Percentiles rank a stretch among this genome's conserved stretches.
Evolutionary conservation across 371 early-diverging fungal genomes (phyloP).

Genomic region (Modicella reniformis): DNA sequence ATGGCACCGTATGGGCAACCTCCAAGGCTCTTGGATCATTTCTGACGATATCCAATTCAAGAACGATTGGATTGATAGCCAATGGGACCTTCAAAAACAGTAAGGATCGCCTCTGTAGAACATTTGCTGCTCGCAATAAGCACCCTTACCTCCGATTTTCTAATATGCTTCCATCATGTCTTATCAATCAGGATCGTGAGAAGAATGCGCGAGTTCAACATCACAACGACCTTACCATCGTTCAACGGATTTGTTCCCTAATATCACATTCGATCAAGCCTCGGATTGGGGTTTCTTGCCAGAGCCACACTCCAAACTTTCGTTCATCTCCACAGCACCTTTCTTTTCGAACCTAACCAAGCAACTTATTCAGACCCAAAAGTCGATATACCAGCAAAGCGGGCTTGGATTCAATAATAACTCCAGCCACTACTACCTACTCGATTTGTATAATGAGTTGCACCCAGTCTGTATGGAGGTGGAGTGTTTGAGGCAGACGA

Average conservation of each 20-base stretch:
- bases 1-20: slow-evolving; percentile 54
- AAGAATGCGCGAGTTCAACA: slow-evolving; percentile 42
- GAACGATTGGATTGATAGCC: slow-evolving; percentile 44
- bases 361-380: slow-evolving; percentile 31
- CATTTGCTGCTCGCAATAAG: slow-evolving; percentile 1
- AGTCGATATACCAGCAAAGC: slow-evolving; percentile 16
- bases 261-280: slow-evolving; percentile 19
- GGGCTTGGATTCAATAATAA: background rate
- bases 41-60: slow-evolving; percentile 26
- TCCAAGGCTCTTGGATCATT: slow-evolving; percentile 42
- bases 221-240: slow-evolving; percentile 43
- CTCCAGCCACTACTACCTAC: slow-evolving; percentile 29
- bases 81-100: slow-evolving; percentile 47
- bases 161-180: background rate
- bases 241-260: slow-evolving; percentile 49
- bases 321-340: slow-evolving; percentile 32
- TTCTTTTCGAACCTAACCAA: slow-evolving; percentile 32
- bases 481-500: slow-evolving; percentile 20
- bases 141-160: background rate
- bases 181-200: slow-evolving; percentile 29
- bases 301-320: slow-evolving; percentile 15
- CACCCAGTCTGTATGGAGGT: slow-evolving; percentile 21
- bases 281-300: slow-evolving; percentile 25
- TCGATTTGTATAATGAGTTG: slow-evolving; percentile 49
- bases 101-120: slow-evolving; percentile 13